Conservation (phyloP, 257 asterid genomes). For the Solanum stenotomum region DNA sequence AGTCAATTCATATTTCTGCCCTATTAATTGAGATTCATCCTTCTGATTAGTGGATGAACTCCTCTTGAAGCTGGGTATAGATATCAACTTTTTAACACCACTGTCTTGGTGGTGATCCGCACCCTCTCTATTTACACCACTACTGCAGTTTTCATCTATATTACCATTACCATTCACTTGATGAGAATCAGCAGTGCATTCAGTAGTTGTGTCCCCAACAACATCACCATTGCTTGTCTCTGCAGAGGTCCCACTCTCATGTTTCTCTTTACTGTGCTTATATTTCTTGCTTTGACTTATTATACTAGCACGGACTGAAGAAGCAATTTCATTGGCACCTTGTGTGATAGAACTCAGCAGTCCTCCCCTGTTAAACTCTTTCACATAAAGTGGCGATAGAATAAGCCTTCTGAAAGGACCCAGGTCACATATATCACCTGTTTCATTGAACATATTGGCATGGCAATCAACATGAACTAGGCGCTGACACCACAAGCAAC, state of each 20-base stretch:
- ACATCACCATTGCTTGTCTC: constrained; percentile 43
- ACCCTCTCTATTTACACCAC: constrained; percentile 30
- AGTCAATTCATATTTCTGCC: constrained; percentile 68
- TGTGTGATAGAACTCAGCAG: constrained; percentile 83
- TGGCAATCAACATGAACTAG: constrained; percentile 97
- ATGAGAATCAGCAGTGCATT: constrained; percentile 28
- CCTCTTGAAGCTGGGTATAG: constrained; percentile 48
- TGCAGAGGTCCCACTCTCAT: constrained; percentile 34
- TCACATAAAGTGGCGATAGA: constrained; percentile 79
- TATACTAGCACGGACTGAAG: constrained; percentile 88
- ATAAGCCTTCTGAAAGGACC: constrained; percentile 86
- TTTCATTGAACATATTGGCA: constrained; percentile 65
- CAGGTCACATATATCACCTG: constrained; percentile 86
- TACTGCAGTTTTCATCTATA: constrained; percentile 44
- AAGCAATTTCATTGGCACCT: constrained; percentile 97
- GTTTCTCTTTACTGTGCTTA: constrained; percentile 41
- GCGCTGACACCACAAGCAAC: constrained; percentile 98
- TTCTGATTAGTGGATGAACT: constrained; percentile 53
- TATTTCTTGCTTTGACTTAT: constrained; percentile 77
- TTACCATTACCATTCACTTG: constrained; percentile 56
- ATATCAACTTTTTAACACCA: constrained; percentile 44
- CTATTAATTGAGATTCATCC: constrained; percentile 46
- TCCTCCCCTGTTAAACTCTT: constrained; percentile 58
- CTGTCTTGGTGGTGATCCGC: constrained; percentile 33
- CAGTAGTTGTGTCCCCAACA: constrained; percentile 47